Base-by-base conservation (phyloP, 768 basidiomycete genomes). In the Vishniacozyma victoriae region DNA sequence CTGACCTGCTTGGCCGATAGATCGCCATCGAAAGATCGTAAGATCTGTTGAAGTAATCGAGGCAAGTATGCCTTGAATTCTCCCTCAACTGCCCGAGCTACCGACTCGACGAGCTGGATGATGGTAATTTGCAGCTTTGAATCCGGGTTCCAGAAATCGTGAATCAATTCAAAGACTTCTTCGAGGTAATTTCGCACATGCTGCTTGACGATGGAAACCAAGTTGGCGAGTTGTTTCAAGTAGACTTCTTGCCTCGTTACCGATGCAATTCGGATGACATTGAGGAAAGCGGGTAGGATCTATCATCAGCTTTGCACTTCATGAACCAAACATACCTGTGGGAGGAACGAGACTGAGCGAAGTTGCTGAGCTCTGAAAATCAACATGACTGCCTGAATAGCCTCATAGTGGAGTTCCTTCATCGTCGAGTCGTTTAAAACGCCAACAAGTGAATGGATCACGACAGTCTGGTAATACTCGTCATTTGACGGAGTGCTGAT, bases 311-410 rank as follows among this genome's bases (percentile, higher is more conserved):
- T 27, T n/a, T 25, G 39, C 11, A 33, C 5, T 5, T 19, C 16
- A 33, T 31, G 16, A 35, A 2, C 16, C 15, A 29, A 20, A 41
- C 70, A 42, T 66, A 90, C 89, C 77, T 95, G 91, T 36, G 93
- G 87, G 20, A 99, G 74, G 74, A 96, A 97, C 1, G 87, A 81
- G 16, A 93, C 91, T 70, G 90, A 95, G 77, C 92, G 91, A 66
- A 97, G 75, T 13, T 93, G 91, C 66, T 97, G 92, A 0, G 91
- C 95, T 72, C 92, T 91, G 79, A 97, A 99, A 52, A 99, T 97
- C 38, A 89, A 85, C 89, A 97, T 96, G 59, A 99, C 86, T 1
- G 91, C 91, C 69, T 97, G 91, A 48, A 97, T 91, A 39, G 92
- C 93, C 19, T 83, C 86, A 62, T 95, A 86, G 61, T 96, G 91